A percentile compares a stretch with the other conserved stretches of the same genome.
These are phyloP conservation scores for Phytophthora pini DNA, from an alignment of 352 stramenopile genomes.

Conservation along the genomic window DNA sequence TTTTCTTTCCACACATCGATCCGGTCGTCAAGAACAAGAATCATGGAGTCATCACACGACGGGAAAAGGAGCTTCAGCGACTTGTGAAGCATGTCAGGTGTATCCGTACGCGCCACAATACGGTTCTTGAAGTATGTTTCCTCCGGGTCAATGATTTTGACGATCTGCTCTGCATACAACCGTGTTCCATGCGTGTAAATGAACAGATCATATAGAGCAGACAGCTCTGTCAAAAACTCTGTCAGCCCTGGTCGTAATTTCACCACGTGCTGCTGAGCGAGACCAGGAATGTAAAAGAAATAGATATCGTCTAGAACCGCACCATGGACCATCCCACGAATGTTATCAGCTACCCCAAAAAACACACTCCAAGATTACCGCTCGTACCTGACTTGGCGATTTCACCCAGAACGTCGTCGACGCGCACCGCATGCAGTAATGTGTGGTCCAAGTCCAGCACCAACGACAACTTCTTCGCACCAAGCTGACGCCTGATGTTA, in stretches of 20 bases:
- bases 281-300: constrained; percentile 80
- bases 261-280: constrained; percentile 90
- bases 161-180: constrained; percentile 94
- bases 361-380: not conserved
- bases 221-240: constrained; percentile 88
- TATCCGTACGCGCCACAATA: constrained; percentile 89
- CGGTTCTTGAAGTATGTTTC: constrained; percentile 85
- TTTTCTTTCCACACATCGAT: constrained; percentile 92
- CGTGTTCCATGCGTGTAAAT: constrained; percentile 96
- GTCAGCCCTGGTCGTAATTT: constrained; percentile 93
- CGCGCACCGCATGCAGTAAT: constrained; percentile 93
- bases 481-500: constrained; percentile 88
- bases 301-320: constrained; percentile 70
- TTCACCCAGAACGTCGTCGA: constrained; percentile 68
- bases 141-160: constrained; percentile 91
- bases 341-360: constrained; percentile 1
- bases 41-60: constrained; percentile 89
- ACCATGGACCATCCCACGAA: not conserved
- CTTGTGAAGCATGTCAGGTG: constrained; percentile 87
- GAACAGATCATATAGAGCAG: constrained; percentile 91
- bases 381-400: constrained; percentile 61
- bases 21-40: constrained; percentile 84
- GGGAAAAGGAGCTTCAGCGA: constrained; percentile 88
- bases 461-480: constrained; percentile 92
- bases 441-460: constrained; percentile 98